A percentile compares a stretch with the other conserved stretches of the same genome.
These are phyloP conservation scores for Cryptomeria japonica DNA, from an alignment of 75 land plant genomes.

Conservation along the genomic window DNA sequence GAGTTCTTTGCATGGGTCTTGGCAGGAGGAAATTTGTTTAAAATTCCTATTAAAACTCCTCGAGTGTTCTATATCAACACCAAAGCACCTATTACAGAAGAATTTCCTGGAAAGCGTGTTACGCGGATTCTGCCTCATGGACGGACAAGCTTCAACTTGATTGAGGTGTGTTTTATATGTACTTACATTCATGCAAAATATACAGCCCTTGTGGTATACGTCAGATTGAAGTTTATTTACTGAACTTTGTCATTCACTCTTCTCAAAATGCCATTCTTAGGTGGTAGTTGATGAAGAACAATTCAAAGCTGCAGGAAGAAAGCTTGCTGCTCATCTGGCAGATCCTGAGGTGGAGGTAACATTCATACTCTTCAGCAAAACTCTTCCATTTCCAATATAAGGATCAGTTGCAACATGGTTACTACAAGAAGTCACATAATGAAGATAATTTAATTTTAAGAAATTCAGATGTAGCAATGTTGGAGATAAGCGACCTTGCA, in stretches of 20 bases:
- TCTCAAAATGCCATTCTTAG: constrained; percentile 28
- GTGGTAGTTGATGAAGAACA: constrained; percentile 79
- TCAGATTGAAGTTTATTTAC: not conserved
- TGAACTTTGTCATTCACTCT: not conserved
- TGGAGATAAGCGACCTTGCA: not conserved
- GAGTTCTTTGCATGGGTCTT: constrained; percentile 88
- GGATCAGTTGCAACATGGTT: not conserved
- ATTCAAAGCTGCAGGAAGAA: constrained; percentile 72
- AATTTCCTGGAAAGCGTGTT: constrained; percentile 90
- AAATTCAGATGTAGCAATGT: not conserved
- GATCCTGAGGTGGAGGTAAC: constrained; percentile 99
- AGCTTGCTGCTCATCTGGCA: constrained; percentile 88
- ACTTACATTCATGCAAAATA: not conserved
- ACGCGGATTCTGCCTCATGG: constrained; percentile 89
- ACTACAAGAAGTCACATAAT: not conserved
- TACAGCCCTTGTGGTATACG: not conserved
- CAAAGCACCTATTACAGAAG: constrained; percentile 78
- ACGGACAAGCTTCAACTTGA: constrained; percentile 63
- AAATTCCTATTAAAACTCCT: constrained; percentile 77
- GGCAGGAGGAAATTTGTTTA: constrained; percentile 77
- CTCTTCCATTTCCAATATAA: not conserved
- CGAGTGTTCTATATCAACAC: constrained; percentile 93
- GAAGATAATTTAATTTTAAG: not conserved
- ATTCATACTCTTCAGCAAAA: not conserved
- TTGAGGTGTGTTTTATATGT: constrained; percentile 58